Base-by-base conservation (phyloP, 2,329 filamentous ascomycete genomes). In the Penicillium sp. region DNA sequence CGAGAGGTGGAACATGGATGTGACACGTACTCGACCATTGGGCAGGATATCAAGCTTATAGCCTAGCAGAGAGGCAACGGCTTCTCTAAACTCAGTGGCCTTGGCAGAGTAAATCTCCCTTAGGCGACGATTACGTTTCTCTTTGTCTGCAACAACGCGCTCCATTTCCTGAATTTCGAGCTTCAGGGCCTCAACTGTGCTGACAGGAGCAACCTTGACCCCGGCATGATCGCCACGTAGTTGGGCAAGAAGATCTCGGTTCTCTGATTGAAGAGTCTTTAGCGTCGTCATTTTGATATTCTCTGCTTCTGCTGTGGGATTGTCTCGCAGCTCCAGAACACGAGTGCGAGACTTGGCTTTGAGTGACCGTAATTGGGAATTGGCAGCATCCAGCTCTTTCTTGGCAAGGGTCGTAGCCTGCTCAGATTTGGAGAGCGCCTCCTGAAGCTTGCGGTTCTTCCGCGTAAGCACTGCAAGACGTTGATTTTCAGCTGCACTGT, bases 31-130 rank as follows among this genome's bases (percentile, higher is more conserved):
- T 67, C 96, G 93, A 41, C 94, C 94, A 72, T 96, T 96, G n/a
- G 92, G 92, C 71, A 97, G 88, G 72, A 99, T 97, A 29, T 94
- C 92, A 12, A 97, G 85, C 51, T 93, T 93, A 89, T 92, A 99
- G 0, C 94, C 94, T 0, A 99, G 82, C 0, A 96, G 88, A 20
- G 87, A 91, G 60, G 92, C 92, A 55, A 99, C 92, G 29, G 92
- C 91, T 75, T 97, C 92, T 48, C 95, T 90, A 77, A 99, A 97
- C 76, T 99, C 94, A 66, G 89, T 86, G 1, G 89, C 92, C 73
- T 97, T 99, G 63, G 89, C 85, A 0, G 85, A 85, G 89, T 91
- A 99, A 54, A 97, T 94, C 69, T 97, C 89, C 66, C 95, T 96
- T 12, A 97, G 85, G 2, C 94, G 89, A 22, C 86, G 82, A 60